Percentiles rank a stretch among this genome's conserved stretches.
phyloP scores from a whole-genome alignment of 345 rosid genomes.

The Syzygium oleosum region DNA sequence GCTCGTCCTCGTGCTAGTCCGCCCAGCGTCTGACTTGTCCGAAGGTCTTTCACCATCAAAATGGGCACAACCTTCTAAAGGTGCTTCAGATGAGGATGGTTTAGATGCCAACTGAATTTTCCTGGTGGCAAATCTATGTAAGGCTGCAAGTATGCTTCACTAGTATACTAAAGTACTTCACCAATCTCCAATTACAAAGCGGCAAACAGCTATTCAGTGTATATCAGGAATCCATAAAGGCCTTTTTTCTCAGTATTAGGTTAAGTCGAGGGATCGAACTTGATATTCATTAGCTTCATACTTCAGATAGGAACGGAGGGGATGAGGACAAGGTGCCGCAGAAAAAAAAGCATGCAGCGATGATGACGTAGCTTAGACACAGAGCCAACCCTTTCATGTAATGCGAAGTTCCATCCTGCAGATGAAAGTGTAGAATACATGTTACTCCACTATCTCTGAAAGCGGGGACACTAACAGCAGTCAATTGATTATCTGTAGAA shows the following conservation, averaged over 20 bases:
- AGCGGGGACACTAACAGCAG: not conserved
- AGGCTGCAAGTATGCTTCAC: not conserved
- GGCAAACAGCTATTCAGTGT: not conserved
- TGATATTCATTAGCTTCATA: not conserved
- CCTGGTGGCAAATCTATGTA: not conserved
- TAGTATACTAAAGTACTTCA: not conserved
- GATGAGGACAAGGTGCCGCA: not conserved
- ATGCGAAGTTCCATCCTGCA: constrained; percentile 88
- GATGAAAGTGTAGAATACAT: not conserved
- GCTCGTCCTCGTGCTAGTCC: not conserved
- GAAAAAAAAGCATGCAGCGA: constrained; percentile 71
- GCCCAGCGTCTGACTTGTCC: not conserved
- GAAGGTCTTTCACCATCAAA: not conserved
- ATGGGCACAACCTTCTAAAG: not conserved
- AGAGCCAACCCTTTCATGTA: constrained; percentile 82
- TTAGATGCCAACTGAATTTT: not conserved
- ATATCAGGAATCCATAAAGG: not conserved
- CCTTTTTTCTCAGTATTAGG: not conserved
- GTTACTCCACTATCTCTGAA: not conserved
- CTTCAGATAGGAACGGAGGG: not conserved
- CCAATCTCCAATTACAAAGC: not conserved
- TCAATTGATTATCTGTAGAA: not conserved
- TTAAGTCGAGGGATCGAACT: not conserved
- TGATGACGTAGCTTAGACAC: constrained; percentile 62
- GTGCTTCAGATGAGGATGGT: not conserved